Evolutionary conservation across 129 eudicot species (phyloP).

Genomic region (Pseudognaphalium luteoalbum): DNA sequence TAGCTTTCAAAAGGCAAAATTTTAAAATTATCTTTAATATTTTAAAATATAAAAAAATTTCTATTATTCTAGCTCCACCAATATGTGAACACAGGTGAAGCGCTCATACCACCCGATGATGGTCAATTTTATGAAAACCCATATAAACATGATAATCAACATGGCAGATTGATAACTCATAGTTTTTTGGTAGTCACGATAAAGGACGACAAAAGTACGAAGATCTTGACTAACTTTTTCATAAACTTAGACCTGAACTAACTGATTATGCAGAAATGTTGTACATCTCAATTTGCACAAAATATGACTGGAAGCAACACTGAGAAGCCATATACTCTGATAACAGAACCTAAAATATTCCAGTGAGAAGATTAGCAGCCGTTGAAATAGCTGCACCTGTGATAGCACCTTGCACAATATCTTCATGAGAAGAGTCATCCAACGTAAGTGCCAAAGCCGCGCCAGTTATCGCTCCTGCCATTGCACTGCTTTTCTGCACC

Average conservation of each 20-base stretch:
- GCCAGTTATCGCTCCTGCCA: slow-evolving; percentile 92
- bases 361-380: slow-evolving; percentile 83
- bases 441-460: slow-evolving; percentile 70
- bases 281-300: slow-evolving; percentile 24
- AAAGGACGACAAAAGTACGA: background rate
- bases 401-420: slow-evolving; percentile 80
- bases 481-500: slow-evolving; percentile 82
- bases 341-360: slow-evolving; percentile 48
- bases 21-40: no score
- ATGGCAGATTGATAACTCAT: no score
- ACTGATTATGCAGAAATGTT: slow-evolving; percentile 19
- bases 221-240: background rate
- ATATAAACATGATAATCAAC: no score
- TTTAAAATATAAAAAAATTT: no score
- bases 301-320: background rate
- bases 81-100: no score
- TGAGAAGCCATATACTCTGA: background rate
- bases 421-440: slow-evolving; percentile 75
- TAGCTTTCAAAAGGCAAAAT: no score
- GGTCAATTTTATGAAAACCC: no score
- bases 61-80: no score
- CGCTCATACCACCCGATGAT: no score
- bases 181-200: background rate
- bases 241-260: background rate
- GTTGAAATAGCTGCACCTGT: slow-evolving; percentile 91